These are phyloP conservation scores for Lactifluus pinguis DNA, from an alignment of 768 basidiomycete genomes.

Conservation along the genomic window DNA sequence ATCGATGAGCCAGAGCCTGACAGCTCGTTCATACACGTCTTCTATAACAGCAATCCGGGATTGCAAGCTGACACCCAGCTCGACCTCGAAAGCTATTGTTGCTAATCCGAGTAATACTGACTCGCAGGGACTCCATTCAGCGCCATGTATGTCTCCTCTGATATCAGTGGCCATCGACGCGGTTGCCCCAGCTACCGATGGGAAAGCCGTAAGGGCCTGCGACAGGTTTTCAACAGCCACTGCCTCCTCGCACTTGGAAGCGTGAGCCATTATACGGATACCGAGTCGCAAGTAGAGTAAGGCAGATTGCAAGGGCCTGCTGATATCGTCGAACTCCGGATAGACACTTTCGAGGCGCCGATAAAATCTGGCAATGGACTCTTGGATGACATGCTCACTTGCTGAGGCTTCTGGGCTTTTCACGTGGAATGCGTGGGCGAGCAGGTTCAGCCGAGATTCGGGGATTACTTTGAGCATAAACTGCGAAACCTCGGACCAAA, in stretches of 20 bases:
- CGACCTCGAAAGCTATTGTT: conserved; percentile 36
- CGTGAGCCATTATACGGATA: conserved; percentile 42
- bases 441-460: conserved; percentile 38
- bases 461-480: conserved; percentile 56
- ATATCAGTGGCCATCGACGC: conserved; percentile 26
- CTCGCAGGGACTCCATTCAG: conserved; percentile 29
- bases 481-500: conserved; percentile 70
- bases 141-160: conserved; percentile 22
- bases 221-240: conserved; percentile 18
- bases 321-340: conserved; percentile 62
- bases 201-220: conserved; percentile 42
- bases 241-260: neutral
- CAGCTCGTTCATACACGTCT: conserved; percentile 54
- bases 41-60: conserved; percentile 33
- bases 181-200: conserved; percentile 38
- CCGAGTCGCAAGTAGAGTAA: conserved; percentile 64
- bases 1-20: conserved; percentile 80
- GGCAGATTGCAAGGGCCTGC: conserved; percentile 53
- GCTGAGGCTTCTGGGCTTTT: conserved; percentile 32
- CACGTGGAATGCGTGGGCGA: conserved; percentile 33
- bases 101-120: conserved; percentile 41
- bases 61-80: conserved; percentile 32
- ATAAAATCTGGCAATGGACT: conserved; percentile 67
- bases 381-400: conserved; percentile 68
- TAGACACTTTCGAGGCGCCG: conserved; percentile 65